These are phyloP conservation scores for Pelargonium australe DNA, from an alignment of 441 rosid species.

Conservation along the genomic window DNA sequence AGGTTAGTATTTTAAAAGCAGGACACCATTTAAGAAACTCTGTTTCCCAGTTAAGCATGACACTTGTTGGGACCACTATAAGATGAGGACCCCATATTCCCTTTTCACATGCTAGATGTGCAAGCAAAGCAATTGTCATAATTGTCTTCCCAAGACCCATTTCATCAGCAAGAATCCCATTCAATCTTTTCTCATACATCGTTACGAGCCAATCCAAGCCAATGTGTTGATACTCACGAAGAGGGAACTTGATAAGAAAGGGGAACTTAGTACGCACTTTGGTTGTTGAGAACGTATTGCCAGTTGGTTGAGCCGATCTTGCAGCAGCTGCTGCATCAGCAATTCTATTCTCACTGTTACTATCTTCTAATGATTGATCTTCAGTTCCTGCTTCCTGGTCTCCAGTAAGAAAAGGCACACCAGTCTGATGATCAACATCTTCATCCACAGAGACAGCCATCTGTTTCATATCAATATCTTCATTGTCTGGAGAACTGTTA, in stretches of 20 bases:
- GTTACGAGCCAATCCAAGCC: constrained; percentile 99
- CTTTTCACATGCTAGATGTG: constrained; percentile 96
- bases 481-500: constrained; percentile 31
- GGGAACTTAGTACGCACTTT: constrained; percentile 96
- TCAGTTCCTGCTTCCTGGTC: constrained; percentile 34
- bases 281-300: constrained; percentile 92
- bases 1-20: constrained; percentile 96
- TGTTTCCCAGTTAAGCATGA: constrained; percentile 99
- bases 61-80: constrained; percentile 99
- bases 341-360: constrained; percentile 62
- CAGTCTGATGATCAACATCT: constrained; percentile 34
- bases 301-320: constrained; percentile 99
- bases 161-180: constrained; percentile 99
- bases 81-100: constrained; percentile 99
- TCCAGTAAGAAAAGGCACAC: constrained; percentile 25
- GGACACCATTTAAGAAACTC: constrained; percentile 99
- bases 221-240: constrained; percentile 99
- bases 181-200: constrained; percentile 94
- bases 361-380: constrained; percentile 41
- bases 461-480: constrained; percentile 35
- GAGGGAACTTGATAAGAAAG: constrained; percentile 91
- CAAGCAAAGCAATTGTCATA: constrained; percentile 98
- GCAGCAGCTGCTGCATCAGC: constrained; percentile 99
- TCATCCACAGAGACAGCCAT: constrained; percentile 37
- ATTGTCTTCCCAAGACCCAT: constrained; percentile 99